Conservation (phyloP, 371 early-diverging fungal genomes). For the Syncephalastrum racemosum region DNA sequence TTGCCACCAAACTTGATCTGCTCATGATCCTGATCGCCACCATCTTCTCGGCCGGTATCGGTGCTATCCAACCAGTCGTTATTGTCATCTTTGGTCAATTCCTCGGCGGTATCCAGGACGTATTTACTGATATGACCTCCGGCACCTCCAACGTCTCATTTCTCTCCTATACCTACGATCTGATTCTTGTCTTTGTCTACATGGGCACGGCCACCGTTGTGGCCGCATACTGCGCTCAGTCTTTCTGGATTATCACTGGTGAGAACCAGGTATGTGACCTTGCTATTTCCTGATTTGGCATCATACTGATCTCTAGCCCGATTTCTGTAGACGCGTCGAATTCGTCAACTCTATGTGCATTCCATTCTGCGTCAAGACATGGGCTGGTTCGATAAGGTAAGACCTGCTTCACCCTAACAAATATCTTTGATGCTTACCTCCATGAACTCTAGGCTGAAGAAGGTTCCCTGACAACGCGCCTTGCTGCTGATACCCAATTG, state of each 20-base stretch:
- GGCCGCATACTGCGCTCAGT: slow-evolving; percentile 35
- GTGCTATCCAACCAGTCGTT: slow-evolving; percentile 41
- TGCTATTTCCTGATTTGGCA: too few species aligned
- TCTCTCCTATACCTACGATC: slow-evolving; percentile 13
- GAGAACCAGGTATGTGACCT: slow-evolving; percentile 9
- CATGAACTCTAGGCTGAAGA: slow-evolving; percentile 39
- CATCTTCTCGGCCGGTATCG: slow-evolving; percentile 28
- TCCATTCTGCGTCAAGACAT: slow-evolving; percentile 89
- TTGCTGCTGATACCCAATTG: slow-evolving; percentile 77
- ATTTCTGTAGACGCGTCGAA: slow-evolving; percentile 27
- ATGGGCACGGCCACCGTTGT: slow-evolving; percentile 44
- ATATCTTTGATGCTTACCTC: too few species aligned
- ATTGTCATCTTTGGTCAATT: slow-evolving; percentile 50
- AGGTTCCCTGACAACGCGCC: slow-evolving; percentile 73
- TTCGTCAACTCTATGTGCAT: slow-evolving; percentile 58
- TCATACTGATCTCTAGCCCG: slow-evolving; percentile 2
- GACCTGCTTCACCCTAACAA: too few species aligned
- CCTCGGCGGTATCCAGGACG: slow-evolving; percentile 21
- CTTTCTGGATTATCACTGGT: slow-evolving; percentile 45
- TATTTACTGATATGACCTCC: slow-evolving; percentile 15
- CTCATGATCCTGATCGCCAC: slow-evolving; percentile 27
- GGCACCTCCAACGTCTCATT: slow-evolving; percentile 12
- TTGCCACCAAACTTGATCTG: slow-evolving; percentile 27
- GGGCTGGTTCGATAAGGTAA: slow-evolving; percentile 82
- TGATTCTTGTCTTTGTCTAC: slow-evolving; percentile 45